These are phyloP conservation scores for Geoglossum cookeanum DNA, from an alignment of 2,329 filamentous ascomycete species.

Conservation along the genomic window DNA sequence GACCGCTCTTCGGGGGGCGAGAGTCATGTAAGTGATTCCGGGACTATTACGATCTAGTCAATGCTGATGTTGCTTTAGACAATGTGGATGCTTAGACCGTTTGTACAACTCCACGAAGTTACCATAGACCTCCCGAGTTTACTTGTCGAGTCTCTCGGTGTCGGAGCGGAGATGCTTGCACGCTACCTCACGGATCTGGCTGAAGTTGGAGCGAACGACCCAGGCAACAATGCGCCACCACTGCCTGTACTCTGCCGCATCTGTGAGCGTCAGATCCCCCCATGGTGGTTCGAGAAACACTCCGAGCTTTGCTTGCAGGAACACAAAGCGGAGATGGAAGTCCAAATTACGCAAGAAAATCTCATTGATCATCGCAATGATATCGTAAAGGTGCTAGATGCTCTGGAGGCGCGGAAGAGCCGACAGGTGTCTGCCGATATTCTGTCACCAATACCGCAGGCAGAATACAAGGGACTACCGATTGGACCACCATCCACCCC, in stretches of 20 bases:
- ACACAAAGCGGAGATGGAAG: conserved; percentile 91
- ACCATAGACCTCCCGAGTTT: conserved; percentile 83
- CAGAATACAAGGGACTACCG: conserved; percentile 73
- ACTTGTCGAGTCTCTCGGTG: conserved; percentile 82
- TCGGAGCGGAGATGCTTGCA: conserved; percentile 84
- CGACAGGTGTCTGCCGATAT: conserved; percentile 34
- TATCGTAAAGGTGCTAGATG: conserved; percentile 89
- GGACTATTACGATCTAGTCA: neutral
- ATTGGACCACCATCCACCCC: conserved; percentile 57
- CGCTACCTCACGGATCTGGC: conserved; percentile 82
- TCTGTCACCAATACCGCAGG: conserved; percentile 28
- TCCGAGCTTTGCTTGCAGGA: conserved; percentile 92
- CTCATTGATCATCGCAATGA: conserved; percentile 81
- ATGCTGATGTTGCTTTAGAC: conserved; percentile 36
- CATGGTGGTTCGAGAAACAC: conserved; percentile 99
- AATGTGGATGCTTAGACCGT: conserved; percentile 99
- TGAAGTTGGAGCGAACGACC: conserved; percentile 59
- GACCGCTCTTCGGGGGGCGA: conserved; percentile 70
- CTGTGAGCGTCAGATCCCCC: conserved; percentile 88
- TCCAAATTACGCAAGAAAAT: conserved; percentile 86
- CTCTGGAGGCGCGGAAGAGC: conserved; percentile 59
- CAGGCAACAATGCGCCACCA: conserved; percentile 59
- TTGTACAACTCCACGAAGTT: conserved; percentile 71
- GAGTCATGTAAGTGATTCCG: conserved; percentile 55
- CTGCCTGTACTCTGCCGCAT: conserved; percentile 83